phyloP scores from a whole-genome alignment of 2,329 filamentous ascomycete species.

The Pseudogymnoascus destructans region DNA sequence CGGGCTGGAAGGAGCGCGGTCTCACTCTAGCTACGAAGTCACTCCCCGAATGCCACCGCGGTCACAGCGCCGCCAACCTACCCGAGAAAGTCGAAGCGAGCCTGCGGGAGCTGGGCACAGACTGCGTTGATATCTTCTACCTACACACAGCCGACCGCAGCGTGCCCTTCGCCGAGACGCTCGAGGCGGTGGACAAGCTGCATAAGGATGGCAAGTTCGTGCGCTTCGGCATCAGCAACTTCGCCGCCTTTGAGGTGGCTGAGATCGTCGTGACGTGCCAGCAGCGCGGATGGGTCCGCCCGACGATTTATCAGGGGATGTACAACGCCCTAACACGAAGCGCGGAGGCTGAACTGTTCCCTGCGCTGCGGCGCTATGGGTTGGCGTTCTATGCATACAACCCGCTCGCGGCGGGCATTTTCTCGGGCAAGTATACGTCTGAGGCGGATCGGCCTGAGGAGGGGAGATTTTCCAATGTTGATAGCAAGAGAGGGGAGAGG shows the following conservation, averaged over 20 bases:
- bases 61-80: constrained; percentile 52
- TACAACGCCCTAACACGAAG: constrained; percentile 69
- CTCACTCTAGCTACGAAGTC: constrained; percentile 68
- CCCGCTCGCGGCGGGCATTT: constrained; percentile 66
- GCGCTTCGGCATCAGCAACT: constrained; percentile 69
- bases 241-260: constrained; percentile 74
- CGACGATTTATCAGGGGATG: constrained; percentile 79
- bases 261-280: constrained; percentile 72
- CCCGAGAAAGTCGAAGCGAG: constrained; percentile 52
- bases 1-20: constrained; percentile 67
- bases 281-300: constrained; percentile 64
- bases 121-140: constrained; percentile 68
- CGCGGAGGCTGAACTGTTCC: constrained; percentile 63
- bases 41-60: constrained; percentile 48
- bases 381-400: constrained; percentile 74
- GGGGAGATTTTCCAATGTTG: constrained; percentile 54
- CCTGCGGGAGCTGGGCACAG: constrained; percentile 57
- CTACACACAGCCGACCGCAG: constrained; percentile 58
- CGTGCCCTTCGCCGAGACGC: constrained; percentile 65
- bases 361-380: constrained; percentile 60
- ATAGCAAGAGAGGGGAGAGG: constrained; percentile 29
- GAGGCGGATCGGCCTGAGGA: constrained; percentile 40
- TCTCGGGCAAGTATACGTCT: constrained; percentile 51
- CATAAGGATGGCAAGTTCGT: constrained; percentile 78
- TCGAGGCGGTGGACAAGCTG: constrained; percentile 64